These are phyloP conservation scores for Marasmius fiardii DNA, from an alignment of 1,284 basidiomycete species.

Conservation along the genomic window DNA sequence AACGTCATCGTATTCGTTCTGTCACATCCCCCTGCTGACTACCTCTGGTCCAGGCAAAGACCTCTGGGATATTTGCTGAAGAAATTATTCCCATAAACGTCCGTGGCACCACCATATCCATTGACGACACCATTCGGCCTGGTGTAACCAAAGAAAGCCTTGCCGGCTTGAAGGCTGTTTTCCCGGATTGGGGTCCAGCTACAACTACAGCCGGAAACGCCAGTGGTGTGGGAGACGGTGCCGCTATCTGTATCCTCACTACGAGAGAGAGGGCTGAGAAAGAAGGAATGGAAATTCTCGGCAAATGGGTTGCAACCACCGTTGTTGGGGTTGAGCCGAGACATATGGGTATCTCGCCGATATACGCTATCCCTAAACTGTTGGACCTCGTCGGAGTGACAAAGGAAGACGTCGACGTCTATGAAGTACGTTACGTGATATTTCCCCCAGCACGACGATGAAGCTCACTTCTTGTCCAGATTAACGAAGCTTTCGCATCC, in stretches of 20 bases:
- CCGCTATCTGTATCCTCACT: conserved; percentile 86
- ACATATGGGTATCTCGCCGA: conserved; percentile 86
- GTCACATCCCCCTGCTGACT: not conserved
- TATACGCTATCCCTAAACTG: conserved; percentile 81
- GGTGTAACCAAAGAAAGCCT: conserved; percentile 74
- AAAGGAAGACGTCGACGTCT: conserved; percentile 86
- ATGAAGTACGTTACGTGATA: conserved; percentile 56
- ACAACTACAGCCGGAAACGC: conserved; percentile 89
- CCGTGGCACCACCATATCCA: conserved; percentile 51
- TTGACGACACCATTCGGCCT: conserved; percentile 81
- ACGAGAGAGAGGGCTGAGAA: conserved; percentile 81
- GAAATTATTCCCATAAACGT: conserved; percentile 80
- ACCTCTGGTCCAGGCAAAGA: conserved; percentile 45
- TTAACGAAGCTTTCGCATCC: conserved; percentile 83
- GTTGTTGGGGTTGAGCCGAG: conserved; percentile 85
- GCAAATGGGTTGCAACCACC: conserved; percentile 82
- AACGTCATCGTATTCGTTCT: conserved; percentile 10
- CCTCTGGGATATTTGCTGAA: conserved; percentile 65
- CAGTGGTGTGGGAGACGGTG: conserved; percentile 94
- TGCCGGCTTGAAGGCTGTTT: conserved; percentile 66
- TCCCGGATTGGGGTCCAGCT: conserved; percentile 74
- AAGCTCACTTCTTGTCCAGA: conserved; percentile 39
- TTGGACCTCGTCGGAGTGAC: conserved; percentile 70
- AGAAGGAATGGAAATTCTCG: conserved; percentile 84
- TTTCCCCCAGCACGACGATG: conserved; percentile 25